Percentiles rank a stretch among this genome's conserved stretches.
These are phyloP conservation scores for Tylopilus intermedius DNA, from an alignment of 768 basidiomycete genomes.

Conservation along the genomic window DNA sequence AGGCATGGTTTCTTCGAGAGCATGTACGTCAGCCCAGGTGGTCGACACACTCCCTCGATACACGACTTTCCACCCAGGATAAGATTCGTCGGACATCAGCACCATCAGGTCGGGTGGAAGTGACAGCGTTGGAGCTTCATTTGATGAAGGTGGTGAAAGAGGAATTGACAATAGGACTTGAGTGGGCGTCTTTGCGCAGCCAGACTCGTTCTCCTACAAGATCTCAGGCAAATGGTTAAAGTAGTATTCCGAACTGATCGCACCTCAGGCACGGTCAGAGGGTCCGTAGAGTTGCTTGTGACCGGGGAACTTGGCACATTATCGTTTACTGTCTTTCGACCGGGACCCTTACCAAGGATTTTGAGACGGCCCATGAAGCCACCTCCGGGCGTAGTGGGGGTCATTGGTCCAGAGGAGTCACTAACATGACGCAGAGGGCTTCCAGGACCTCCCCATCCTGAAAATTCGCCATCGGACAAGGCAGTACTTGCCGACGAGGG, in stretches of 20 bases:
- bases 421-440: slow-evolving; percentile 31
- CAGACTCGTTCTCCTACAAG: slow-evolving; percentile 23
- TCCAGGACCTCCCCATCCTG: slow-evolving; percentile 35
- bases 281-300: slow-evolving; percentile 14
- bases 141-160: slow-evolving; percentile 60
- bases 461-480: slow-evolving; percentile 49
- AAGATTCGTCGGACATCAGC: slow-evolving; percentile 77
- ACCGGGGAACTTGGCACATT: slow-evolving; percentile 24
- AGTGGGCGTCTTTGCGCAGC: slow-evolving; percentile 43
- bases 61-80: slow-evolving; percentile 67
- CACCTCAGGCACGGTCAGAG: slow-evolving; percentile 23
- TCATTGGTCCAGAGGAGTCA: slow-evolving; percentile 35
- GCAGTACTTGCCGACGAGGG: slow-evolving; percentile 39
- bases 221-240: not conserved
- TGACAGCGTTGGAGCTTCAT: slow-evolving; percentile 65
- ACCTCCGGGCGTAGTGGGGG: slow-evolving; percentile 45
- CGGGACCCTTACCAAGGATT: slow-evolving; percentile 61
- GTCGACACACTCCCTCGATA: slow-evolving; percentile 69
- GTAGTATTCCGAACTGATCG: not conserved
- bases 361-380: slow-evolving; percentile 79
- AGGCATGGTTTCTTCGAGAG: slow-evolving; percentile 76
- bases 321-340: slow-evolving; percentile 27
- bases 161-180: slow-evolving; percentile 53
- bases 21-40: slow-evolving; percentile 47
- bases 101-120: slow-evolving; percentile 60